Evolutionary conservation across 192 early-diverging fungal species (phyloP).

Genomic region (Umbelopsis sp.): DNA sequence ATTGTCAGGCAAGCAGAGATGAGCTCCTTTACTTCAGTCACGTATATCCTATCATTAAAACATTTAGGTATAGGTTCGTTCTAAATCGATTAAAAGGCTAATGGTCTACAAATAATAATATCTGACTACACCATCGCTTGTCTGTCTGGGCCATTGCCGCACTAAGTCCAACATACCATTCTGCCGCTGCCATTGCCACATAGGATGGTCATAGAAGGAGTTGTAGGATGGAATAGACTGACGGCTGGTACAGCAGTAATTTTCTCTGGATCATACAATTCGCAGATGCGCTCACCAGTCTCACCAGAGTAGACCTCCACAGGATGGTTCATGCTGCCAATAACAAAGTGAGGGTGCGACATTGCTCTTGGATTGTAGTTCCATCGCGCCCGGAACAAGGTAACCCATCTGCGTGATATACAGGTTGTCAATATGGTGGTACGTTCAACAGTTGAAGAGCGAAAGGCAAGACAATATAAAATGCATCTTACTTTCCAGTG

Average conservation of each 20-base stretch:
- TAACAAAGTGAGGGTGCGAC: conserved; percentile 47
- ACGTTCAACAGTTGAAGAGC: conserved; percentile 9
- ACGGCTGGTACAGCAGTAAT: conserved; percentile 64
- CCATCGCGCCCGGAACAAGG: conserved; percentile 66
- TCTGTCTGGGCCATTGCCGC: background rate
- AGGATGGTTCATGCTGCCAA: conserved; percentile 70
- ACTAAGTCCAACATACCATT: conserved; percentile 56
- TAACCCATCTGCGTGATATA: conserved; percentile 53
- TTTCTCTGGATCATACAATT: conserved; percentile 44
- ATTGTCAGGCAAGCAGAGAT: too few relatives aligned
- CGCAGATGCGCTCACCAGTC: conserved; percentile 50
- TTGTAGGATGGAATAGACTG: conserved; percentile 61
- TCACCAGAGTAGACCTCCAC: conserved; percentile 62
- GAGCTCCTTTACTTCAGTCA: too few relatives aligned
- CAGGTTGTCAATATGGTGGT: background rate
- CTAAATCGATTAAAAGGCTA: too few relatives aligned
- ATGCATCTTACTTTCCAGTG: conserved; percentile 45
- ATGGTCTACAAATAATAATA: too few relatives aligned
- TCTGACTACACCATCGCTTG: too few relatives aligned
- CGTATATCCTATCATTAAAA: too few relatives aligned
- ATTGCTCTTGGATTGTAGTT: conserved; percentile 39
- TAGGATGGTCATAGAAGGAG: conserved; percentile 43
- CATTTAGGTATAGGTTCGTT: too few relatives aligned
- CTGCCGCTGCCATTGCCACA: conserved; percentile 61
- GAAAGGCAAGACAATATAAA: background rate